Evolutionary conservation across 2,329 filamentous ascomycete genomes (phyloP).

Genomic region (Exophiala oligosperma): DNA sequence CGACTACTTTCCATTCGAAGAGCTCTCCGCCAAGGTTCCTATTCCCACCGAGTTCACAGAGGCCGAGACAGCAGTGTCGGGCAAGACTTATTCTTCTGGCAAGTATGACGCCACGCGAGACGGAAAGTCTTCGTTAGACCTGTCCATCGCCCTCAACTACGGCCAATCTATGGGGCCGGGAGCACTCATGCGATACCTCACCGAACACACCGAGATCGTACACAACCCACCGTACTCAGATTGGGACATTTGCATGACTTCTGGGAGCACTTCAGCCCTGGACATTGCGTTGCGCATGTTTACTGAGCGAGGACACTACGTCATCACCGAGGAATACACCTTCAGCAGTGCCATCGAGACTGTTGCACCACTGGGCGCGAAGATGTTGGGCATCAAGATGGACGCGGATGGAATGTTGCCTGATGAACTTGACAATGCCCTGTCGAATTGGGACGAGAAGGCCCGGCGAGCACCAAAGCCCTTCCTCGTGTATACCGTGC

Average conservation of each 20-base stretch:
- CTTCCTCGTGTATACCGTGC: slow-evolving; percentile 68
- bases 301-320: slow-evolving; percentile 69
- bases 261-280: slow-evolving; percentile 82
- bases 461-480: slow-evolving; percentile 63
- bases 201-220: slow-evolving; percentile 92
- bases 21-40: slow-evolving; percentile 73
- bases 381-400: slow-evolving; percentile 62
- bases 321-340: slow-evolving; percentile 88
- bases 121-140: slow-evolving; percentile 64
- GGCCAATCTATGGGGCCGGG: slow-evolving; percentile 82
- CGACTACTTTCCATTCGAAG: slow-evolving; percentile 89
- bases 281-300: slow-evolving; percentile 85
- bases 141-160: slow-evolving; percentile 90
- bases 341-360: slow-evolving; percentile 77
- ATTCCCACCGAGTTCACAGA: slow-evolving; percentile 69
- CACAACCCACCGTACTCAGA: slow-evolving; percentile 85
- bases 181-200: slow-evolving; percentile 85
- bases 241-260: slow-evolving; percentile 80
- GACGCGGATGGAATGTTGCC: slow-evolving; percentile 67
- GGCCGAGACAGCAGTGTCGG: slow-evolving; percentile 61
- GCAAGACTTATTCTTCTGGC: slow-evolving; percentile 64
- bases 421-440: slow-evolving; percentile 60
- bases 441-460: slow-evolving; percentile 64
- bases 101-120: slow-evolving; percentile 76
- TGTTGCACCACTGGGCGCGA: slow-evolving; percentile 62